Base-by-base conservation (phyloP, 257 asterid species). In the Solanum bukasovii region DNA sequence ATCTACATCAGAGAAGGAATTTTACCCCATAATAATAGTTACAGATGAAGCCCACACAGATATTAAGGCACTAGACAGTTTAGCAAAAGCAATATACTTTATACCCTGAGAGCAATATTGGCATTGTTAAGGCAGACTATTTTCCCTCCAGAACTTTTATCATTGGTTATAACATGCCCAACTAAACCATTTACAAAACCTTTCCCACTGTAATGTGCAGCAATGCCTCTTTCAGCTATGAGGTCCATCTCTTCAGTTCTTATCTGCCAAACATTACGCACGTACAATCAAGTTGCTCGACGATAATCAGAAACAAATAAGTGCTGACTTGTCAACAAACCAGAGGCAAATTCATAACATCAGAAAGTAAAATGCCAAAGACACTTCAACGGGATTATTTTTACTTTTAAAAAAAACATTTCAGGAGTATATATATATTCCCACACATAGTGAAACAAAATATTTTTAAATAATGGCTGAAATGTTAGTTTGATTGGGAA, bases 231-330 rank as follows among this genome's bases (percentile, higher is more conserved):
- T 90, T 95, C 94, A 46, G 98, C 98, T 88, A 96, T 96, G 90
- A 96, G 91, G 93, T 96, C 98, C 99, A 96, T 96, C 91, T 94
- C 98, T 91, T 96, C 98, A 7, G 98, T 96, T 89, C 98, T 93
- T 85, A 96, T 94, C 99, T 96, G 94, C 89, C 89, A 91, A 88
- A 59, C 75, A 74, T 27, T 46, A 85, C 6, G 61, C 13, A 42
- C 35, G 14, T 29, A 29, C 49, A 29, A 31, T 10, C 85, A 81
- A 46, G 85, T 49, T 46, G 85, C 68, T 81, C n/a, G 29, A 81
- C 33, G 21, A 81, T 81, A 81, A 46, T 33, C 85, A 79, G 67
- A 79, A 49, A 52, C 70, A 82, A 46, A 49, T 82, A 49, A 82
- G 21, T 82, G 85, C 68, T 16, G 8, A 46, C 44, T 82, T 49